Base-by-base conservation (phyloP, 225 moss, liverwort and hornwort species). In the Rhytidiadelphus loreus region DNA sequence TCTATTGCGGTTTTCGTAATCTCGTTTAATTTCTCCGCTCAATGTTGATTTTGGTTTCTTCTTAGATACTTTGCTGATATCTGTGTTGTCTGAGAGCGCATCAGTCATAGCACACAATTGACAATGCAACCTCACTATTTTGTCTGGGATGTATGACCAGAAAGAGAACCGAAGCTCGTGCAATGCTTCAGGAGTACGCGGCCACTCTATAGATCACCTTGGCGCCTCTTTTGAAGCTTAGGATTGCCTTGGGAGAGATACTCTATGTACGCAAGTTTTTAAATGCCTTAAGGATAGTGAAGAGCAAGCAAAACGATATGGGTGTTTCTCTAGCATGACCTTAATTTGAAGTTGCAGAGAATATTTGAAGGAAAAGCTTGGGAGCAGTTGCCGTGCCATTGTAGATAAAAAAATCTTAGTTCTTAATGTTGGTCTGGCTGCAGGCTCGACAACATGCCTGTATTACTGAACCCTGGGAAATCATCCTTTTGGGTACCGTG, bases 121-220 rank as follows among this genome's bases (percentile, higher is more conserved):
- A 46, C 59, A 61, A 57, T 57, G 57, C 86, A 69, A 81, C 59
- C 84, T 65, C 52, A 20, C 35, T 64, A 25, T 10, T 69, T 73
- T 76, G 71, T 71, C 56, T 89, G 88, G 80, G 8, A 13, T 87
- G 82, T 77, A 71, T 88, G 57, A 83, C 72, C 90, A 95, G 95
- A 83, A 94, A 90, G 88, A 90, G 95, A 66, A 80, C 88, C 77
- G 94, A 95, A 89, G 90, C 95, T 87, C 94, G 94, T 57, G 89
- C 87, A 84, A 86, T 93, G 85, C 94, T 95, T 83, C 95, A 91
- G 80, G 95, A 93, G 61, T 92, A 75, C 77, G 32, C 91, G 76
- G 85, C 90, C 83, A 86, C 89, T 82, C 74, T 90, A 19, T 91
- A 88, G 86, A 55, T 75, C 59, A 79, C 52, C 70, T 41, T 50